Base-by-base conservation (phyloP, 2,329 filamentous ascomycete genomes). In the Leptoxyphium fumago region DNA sequence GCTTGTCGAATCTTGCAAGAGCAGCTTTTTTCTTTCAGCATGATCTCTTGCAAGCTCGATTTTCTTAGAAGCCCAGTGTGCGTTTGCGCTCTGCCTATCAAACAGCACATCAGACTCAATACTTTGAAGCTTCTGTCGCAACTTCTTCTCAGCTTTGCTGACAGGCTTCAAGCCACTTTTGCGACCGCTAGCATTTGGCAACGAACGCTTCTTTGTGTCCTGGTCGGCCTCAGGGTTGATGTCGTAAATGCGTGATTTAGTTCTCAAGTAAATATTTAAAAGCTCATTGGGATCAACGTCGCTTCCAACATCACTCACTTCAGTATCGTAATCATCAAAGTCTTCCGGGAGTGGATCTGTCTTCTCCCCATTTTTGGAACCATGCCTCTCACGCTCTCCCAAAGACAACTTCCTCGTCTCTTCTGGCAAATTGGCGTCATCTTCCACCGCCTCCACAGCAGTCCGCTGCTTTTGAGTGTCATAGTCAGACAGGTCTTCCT, bases 211-310 rank as follows among this genome's bases (percentile, higher is more conserved):
- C 61, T 79, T 82, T n/a, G 81, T 68, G 50, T 70, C 80, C 14
- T 56, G 52, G 13, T 47, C 46, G 6, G 45, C 40, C 2, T 48
- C 43, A 4, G 69, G 68, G 41, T 68, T 61, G n/a, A 70, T 54
- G 38, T 67, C 60, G 50, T 64, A 72, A 2, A 72, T 53, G 40
- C 61, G 63, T 10, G 73, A 68, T 61, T 86, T 88, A 14, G 84
- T 75, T 13, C 80, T 76, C 15, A 98, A 55, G 62, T 89, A 96
- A 46, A 78, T 75, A 1, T 84, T 79, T 21, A 88, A 69, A 14
- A 72, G 60, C 45, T 71, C 64, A 32, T 72, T 68, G 2, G 67
- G 64, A 34, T 72, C 69, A 2, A 69, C 51, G 46, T 72, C 69
- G 48, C 68, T 71, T 17, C 70, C 69, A 5, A 70, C 50, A 50